Conservation (phyloP, 2,329 filamentous ascomycete genomes). For the Aspergillus udagawae region DNA sequence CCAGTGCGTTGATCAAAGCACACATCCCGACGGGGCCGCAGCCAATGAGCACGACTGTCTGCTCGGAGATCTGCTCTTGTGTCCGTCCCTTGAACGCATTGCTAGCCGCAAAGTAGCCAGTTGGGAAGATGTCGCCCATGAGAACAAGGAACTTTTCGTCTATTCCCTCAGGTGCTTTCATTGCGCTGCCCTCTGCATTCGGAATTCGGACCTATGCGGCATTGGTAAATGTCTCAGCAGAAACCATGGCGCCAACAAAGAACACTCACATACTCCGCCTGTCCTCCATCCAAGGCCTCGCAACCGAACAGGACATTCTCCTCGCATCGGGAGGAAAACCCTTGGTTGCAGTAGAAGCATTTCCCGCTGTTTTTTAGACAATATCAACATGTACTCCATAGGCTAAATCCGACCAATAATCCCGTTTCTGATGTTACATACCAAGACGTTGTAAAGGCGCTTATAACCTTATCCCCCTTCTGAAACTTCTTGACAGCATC, state of each 20-base stretch:
- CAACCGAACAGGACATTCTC: conserved; percentile 69
- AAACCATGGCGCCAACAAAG: conserved; percentile 10
- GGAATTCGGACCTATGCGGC: conserved; percentile 63
- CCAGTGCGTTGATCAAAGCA: conserved; percentile 71
- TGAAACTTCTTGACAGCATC: conserved; percentile 63
- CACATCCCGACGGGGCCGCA: conserved; percentile 85
- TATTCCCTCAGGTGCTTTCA: conserved; percentile 68
- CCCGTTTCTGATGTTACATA: conserved; percentile 29
- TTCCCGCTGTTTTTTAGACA: conserved; percentile 46
- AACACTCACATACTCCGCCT: conserved; percentile 65
- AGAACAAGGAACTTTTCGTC: conserved; percentile 72
- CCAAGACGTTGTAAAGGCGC: conserved; percentile 80
- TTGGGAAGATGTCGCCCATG: conserved; percentile 92
- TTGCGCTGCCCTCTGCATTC: conserved; percentile 73
- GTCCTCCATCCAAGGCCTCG: conserved; percentile 66
- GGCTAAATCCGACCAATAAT: background rate
- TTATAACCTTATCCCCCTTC: conserved; percentile 73
- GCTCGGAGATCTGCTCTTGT: conserved; percentile 56
- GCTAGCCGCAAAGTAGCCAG: conserved; percentile 73
- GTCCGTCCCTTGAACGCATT: conserved; percentile 68
- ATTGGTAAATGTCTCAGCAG: conserved; percentile 11
- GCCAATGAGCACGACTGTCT: conserved; percentile 74
- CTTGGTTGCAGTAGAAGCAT: conserved; percentile 81
- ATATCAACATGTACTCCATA: conserved; percentile 1
- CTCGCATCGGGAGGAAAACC: conserved; percentile 72